These are phyloP conservation scores for Russula virescens DNA, from an alignment of 768 basidiomycete genomes.

Conservation along the genomic window DNA sequence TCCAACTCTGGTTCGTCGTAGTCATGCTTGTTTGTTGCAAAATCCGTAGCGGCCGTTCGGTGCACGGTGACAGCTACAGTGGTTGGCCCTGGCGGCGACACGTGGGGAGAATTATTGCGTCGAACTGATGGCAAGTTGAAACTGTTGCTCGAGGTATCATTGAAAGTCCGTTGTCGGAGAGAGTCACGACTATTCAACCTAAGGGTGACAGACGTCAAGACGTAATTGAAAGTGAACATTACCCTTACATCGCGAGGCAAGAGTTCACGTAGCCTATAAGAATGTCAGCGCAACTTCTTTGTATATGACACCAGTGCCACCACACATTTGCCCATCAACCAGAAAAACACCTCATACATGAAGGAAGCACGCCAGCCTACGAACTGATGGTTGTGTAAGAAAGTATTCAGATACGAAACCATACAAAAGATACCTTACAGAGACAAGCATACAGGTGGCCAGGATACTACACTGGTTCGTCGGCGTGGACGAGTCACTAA, in stretches of 20 bases:
- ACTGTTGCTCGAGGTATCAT: too few relatives aligned
- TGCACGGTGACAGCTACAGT: neutral
- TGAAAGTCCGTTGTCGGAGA: neutral
- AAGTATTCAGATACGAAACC: neutral
- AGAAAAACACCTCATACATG: slow-evolving; percentile 46
- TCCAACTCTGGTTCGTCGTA: neutral
- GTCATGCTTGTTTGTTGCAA: neutral
- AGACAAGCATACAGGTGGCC: slow-evolving; percentile 18
- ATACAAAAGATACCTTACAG: slow-evolving; percentile 4
- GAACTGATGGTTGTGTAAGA: slow-evolving; percentile 13
- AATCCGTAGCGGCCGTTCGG: neutral
- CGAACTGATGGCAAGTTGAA: neutral
- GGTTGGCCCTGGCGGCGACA: neutral
- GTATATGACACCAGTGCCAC: neutral
- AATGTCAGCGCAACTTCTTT: neutral
- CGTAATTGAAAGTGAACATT: neutral
- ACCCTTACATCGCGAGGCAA: slow-evolving; percentile 43
- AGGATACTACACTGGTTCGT: slow-evolving; percentile 18
- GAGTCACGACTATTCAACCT: slow-evolving; percentile 14
- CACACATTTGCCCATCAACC: slow-evolving; percentile 47
- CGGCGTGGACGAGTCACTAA: neutral
- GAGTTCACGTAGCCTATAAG: slow-evolving; percentile 47
- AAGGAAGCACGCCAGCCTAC: slow-evolving; percentile 40
- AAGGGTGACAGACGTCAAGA: neutral
- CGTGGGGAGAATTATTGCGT: neutral